Evolutionary conservation across 805 yeast genomes (phyloP), one percentile per base, ranked within the genome.

Genomic region (Yarrowia hollandica): DNA sequence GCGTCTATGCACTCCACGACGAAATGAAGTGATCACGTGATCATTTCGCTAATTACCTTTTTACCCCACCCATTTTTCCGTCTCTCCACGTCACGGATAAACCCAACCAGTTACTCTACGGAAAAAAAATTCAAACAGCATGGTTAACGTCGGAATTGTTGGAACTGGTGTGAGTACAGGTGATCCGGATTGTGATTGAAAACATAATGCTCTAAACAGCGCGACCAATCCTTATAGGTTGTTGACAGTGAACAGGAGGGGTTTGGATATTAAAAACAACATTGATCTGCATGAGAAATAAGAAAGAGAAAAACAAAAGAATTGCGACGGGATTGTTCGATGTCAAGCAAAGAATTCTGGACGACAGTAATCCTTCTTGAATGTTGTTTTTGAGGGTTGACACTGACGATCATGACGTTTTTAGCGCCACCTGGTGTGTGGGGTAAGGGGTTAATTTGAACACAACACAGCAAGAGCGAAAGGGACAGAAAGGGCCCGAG

Each of bases 121-220:
- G 14, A 10, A n/a, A n/a, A n/a, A n/a, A n/a, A n/a, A n/a, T n/a
- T n/a, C 16, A 41, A 11, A 11, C 22, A 23, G 21, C 11, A 44
- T 48, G 55, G 55, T 74, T 66, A 61, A 63, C 37, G 34, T 67
- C 23, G 71, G 70, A 33, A 41, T 68, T 46, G 62, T 68, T 38
- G 71, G 71, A 44, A 68, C 71, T 11, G 71, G 71, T 12, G 68
- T 65, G 61, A 58, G 64, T 61, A 30, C 34, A 30, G 34, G 34
- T 15, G 34, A 30, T 30, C n/a, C n/a, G n/a, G n/a, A n/a, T n/a
- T n/a, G n/a, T n/a, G n/a, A n/a, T n/a, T n/a, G n/a, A n/a, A n/a
- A n/a, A n/a, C n/a, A n/a, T n/a, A n/a, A n/a, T n/a, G n/a, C n/a
- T n/a, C n/a, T n/a, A n/a, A n/a, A n/a, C n/a, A n/a, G n/a, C n/a